phyloP scores from a whole-genome alignment of 208 protist species.

The Porcisia hertigi region DNA sequence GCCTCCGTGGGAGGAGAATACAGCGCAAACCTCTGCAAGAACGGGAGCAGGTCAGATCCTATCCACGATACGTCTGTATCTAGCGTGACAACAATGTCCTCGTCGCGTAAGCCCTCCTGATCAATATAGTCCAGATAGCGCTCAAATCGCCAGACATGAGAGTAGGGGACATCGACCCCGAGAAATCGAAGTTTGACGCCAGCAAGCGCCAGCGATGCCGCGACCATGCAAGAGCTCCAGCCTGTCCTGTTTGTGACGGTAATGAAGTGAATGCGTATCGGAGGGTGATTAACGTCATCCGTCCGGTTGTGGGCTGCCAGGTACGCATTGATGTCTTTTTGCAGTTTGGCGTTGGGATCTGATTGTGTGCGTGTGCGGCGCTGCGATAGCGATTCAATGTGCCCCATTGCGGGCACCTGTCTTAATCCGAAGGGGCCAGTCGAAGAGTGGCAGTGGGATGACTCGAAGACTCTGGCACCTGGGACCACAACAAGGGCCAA shows the following conservation, averaged over 20 bases:
- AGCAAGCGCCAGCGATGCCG: constrained; percentile 25
- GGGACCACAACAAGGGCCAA: background rate
- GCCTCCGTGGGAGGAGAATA: constrained; percentile 26
- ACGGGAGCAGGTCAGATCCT: constrained; percentile 29
- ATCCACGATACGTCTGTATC: constrained; percentile 42
- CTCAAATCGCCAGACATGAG: constrained; percentile 27
- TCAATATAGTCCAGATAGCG: constrained; percentile 27
- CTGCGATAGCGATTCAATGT: background rate
- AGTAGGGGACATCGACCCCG: constrained; percentile 26
- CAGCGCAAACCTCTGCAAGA: constrained; percentile 32
- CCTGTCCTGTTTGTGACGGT: constrained; percentile 21
- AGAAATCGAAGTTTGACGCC: constrained; percentile 19
- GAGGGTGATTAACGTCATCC: background rate
- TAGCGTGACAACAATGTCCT: constrained; percentile 36
- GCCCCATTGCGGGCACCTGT: background rate
- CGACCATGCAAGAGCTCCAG: constrained; percentile 22
- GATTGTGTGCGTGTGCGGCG: background rate
- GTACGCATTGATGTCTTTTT: constrained; percentile 7
- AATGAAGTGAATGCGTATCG: constrained; percentile 16
- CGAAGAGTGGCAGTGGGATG: background rate
- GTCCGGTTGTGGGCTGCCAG: background rate
- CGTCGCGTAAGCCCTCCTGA: constrained; percentile 30
- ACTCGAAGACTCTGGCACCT: too few species aligned
- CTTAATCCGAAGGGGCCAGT: background rate
- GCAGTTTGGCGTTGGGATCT: background rate